Percentiles rank a stretch among this genome's conserved stretches.
Evolutionary conservation across 768 basidiomycete genomes (phyloP).

Genomic region (Suillus clintonianus): DNA sequence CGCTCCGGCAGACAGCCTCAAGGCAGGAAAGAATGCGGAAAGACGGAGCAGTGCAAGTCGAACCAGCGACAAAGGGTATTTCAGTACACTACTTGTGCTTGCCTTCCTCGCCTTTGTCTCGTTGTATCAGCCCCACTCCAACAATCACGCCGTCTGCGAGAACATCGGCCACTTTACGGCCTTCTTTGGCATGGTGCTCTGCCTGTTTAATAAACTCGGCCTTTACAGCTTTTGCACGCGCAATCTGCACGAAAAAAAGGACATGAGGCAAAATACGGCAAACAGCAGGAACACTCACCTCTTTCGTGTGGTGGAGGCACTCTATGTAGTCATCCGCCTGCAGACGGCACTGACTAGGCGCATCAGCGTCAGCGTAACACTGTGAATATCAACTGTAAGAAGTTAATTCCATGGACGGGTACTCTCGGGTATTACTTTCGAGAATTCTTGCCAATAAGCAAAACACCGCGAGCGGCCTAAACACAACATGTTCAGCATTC

Average conservation of each 20-base stretch:
- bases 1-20: not conserved
- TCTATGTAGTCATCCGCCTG: conserved; percentile 88
- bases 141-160: conserved; percentile 74
- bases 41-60: not conserved
- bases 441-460: conserved; percentile 89
- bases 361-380: conserved; percentile 86
- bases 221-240: conserved; percentile 69
- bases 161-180: conserved; percentile 70
- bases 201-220: conserved; percentile 70
- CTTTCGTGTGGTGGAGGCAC: conserved; percentile 86
- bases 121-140: conserved; percentile 73
- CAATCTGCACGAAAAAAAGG: conserved; percentile 42
- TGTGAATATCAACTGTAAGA: conserved; percentile 30
- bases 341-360: conserved; percentile 67
- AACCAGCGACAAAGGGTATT: conserved; percentile 5
- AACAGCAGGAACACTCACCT: conserved; percentile 54
- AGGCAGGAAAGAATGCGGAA: not conserved
- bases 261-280: not conserved
- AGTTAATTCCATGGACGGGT: not conserved
- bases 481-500: not conserved
- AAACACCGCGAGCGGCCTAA: conserved; percentile 86
- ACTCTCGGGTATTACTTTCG: conserved; percentile 47
- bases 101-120: conserved; percentile 35
- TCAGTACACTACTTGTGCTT: conserved; percentile 13
- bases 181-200: conserved; percentile 64